These are phyloP conservation scores for Colletotrichum godetiae DNA, from an alignment of 2,329 filamentous ascomycete species.

Conservation along the genomic window DNA sequence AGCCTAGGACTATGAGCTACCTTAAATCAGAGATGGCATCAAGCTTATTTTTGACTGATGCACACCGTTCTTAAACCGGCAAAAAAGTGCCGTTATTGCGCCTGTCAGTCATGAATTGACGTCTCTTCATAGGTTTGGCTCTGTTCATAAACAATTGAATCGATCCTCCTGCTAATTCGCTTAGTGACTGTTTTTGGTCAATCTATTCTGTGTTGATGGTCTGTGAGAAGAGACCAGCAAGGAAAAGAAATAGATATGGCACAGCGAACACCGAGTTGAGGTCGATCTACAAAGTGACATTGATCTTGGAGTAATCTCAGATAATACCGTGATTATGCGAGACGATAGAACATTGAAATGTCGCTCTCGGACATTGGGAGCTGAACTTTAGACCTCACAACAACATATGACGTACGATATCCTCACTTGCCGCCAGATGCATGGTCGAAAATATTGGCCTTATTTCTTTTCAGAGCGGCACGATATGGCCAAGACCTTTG, in stretches of 20 bases:
- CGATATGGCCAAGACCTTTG: constrained; percentile 2
- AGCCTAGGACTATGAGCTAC: background rate
- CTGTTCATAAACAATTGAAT: background rate
- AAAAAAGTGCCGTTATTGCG: background rate
- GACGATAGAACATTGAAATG: background rate
- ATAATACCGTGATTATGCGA: background rate
- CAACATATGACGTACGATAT: constrained; percentile 4
- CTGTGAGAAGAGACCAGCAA: background rate
- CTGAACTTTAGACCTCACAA: background rate
- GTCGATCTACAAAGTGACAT: background rate
- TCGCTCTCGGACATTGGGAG: too few species aligned
- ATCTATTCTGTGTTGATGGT: too few species aligned
- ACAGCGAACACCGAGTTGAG: background rate
- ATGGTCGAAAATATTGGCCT: constrained; percentile 3
- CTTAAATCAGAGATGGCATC: background rate
- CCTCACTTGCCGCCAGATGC: background rate
- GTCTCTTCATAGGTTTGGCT: background rate
- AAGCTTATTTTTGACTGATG: constrained; percentile 9
- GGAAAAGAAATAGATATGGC: background rate
- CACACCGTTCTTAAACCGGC: background rate
- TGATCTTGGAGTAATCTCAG: background rate
- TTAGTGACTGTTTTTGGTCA: background rate
- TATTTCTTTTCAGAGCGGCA: constrained; percentile 21
- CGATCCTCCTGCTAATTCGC: background rate
- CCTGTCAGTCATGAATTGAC: background rate